A percentile compares a stretch with the other conserved stretches of the same genome.
Conservation (phyloP, 2,329 filamentous ascomycete species). For the Coniochaeta sp. region DNA sequence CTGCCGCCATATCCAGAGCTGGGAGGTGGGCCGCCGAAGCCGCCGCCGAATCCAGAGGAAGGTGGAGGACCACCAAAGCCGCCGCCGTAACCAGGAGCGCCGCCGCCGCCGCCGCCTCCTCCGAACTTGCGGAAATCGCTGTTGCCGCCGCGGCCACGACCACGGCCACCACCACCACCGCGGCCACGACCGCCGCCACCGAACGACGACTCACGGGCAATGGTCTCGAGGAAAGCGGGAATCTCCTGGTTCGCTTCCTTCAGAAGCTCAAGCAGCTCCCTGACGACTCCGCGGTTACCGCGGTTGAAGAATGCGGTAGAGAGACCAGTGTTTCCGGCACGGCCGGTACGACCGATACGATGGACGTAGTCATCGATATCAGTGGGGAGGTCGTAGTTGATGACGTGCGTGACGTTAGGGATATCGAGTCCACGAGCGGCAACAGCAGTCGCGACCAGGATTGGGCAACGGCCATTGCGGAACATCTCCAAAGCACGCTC, state of each 20-base stretch:
- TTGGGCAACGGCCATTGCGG: slow-evolving; percentile 90
- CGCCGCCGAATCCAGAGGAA: slow-evolving; percentile 30
- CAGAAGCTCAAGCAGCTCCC: slow-evolving; percentile 91
- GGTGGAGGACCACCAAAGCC: slow-evolving; percentile 34
- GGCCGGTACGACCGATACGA: slow-evolving; percentile 98
- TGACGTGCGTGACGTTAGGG: slow-evolving; percentile 90
- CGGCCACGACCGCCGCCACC: slow-evolving; percentile 58
- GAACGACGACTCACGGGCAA: slow-evolving; percentile 87
- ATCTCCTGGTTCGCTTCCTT: slow-evolving; percentile 99
- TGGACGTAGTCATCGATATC: slow-evolving; percentile 99
- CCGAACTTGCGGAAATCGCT: slow-evolving; percentile 85
- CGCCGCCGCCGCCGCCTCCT: slow-evolving; percentile 48
- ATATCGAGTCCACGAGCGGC: slow-evolving; percentile 90
- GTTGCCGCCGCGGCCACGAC: slow-evolving; percentile 62
- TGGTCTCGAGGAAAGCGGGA: slow-evolving; percentile 89
- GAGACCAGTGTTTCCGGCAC: slow-evolving; percentile 98
- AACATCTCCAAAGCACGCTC: slow-evolving; percentile 97
- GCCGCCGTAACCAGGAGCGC: slow-evolving; percentile 32
- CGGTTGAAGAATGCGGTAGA: slow-evolving; percentile 99
- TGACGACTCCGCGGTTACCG: slow-evolving; percentile 94
- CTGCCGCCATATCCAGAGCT: slow-evolving; percentile 25
- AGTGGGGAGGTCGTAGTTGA: slow-evolving; percentile 99
- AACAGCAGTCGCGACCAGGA: slow-evolving; percentile 93
- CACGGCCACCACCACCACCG: slow-evolving; percentile 54
- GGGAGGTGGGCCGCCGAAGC: slow-evolving; percentile 30